phyloP scores from a whole-genome alignment of 169 alveolate genomes.

The Plasmodium berghei region DNA sequence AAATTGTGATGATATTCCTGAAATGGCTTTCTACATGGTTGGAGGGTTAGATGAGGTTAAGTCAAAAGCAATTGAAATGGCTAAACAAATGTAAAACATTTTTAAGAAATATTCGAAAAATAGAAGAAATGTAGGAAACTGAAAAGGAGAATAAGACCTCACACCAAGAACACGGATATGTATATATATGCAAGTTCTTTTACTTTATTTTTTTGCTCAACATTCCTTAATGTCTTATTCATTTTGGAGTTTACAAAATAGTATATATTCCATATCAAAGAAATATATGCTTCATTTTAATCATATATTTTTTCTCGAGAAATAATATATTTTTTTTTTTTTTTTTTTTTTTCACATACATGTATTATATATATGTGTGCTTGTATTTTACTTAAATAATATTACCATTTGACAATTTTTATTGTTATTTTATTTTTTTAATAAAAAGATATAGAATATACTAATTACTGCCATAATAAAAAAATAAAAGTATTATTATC shows the following conservation, averaged over 20 bases:
- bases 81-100: constrained; percentile 28
- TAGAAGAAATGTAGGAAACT: no score
- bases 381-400: neutral
- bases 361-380: neutral
- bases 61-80: constrained; percentile 91
- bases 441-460: neutral
- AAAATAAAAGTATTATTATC: no score
- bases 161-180: neutral
- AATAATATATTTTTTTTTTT: neutral
- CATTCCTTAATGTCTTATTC: no score
- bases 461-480: no score
- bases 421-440: neutral
- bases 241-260: no score
- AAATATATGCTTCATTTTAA: neutral
- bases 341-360: neutral
- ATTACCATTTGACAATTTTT: neutral
- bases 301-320: neutral
- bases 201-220: no score
- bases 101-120: no score
- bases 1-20: constrained; percentile 96
- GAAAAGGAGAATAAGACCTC: no score
- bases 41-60: constrained; percentile 95
- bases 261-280: neutral
- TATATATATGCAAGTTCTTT: neutral
- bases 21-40: constrained; percentile 97